Evolutionary conservation across 768 basidiomycete genomes (phyloP).

Genomic region (Hygrocybe punicea): DNA sequence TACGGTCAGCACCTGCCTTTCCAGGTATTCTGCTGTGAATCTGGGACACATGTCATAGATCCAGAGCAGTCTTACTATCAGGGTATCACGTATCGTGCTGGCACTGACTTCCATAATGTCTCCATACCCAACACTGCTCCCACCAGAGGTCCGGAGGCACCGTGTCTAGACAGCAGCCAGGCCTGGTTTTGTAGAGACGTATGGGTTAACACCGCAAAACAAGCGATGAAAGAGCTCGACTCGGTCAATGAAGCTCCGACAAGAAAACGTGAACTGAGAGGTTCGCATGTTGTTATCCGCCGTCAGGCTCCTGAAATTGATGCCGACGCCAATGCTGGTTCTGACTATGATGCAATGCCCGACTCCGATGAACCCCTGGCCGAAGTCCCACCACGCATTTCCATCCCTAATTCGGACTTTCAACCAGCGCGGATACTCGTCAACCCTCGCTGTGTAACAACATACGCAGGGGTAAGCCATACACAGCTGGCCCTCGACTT

Average conservation of each 20-base stretch:
- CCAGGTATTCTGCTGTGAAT: conserved; percentile 98
- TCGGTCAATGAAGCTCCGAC: conserved; percentile 33
- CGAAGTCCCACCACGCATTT: conserved; percentile 40
- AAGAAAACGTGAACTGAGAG: conserved; percentile 26
- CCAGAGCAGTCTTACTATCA: conserved; percentile 95
- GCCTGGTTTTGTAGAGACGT: conserved; percentile 98
- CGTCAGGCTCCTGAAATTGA: conserved; percentile 40
- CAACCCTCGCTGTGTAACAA: conserved; percentile 95
- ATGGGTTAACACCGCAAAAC: conserved; percentile 85
- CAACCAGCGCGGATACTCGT: conserved; percentile 87
- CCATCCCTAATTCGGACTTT: conserved; percentile 86
- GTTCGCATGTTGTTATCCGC: conserved; percentile 7
- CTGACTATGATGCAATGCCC: conserved; percentile 85
- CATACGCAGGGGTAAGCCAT: conserved; percentile 96
- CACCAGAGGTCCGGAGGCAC: conserved; percentile 68
- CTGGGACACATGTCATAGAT: conserved; percentile 95
- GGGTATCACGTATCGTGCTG: conserved; percentile 81
- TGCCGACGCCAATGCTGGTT: conserved; percentile 77
- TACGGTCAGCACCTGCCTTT: conserved; percentile 93
- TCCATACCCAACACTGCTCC: conserved; percentile 55
- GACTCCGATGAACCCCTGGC: conserved; percentile 44
- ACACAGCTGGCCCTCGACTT: conserved; percentile 93
- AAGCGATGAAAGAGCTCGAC: conserved; percentile 62
- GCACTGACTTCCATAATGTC: conserved; percentile 76
- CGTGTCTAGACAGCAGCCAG: conserved; percentile 93